phyloP scores from a whole-genome alignment of 768 basidiomycete species.

The Coprinellus micaceus region DNA sequence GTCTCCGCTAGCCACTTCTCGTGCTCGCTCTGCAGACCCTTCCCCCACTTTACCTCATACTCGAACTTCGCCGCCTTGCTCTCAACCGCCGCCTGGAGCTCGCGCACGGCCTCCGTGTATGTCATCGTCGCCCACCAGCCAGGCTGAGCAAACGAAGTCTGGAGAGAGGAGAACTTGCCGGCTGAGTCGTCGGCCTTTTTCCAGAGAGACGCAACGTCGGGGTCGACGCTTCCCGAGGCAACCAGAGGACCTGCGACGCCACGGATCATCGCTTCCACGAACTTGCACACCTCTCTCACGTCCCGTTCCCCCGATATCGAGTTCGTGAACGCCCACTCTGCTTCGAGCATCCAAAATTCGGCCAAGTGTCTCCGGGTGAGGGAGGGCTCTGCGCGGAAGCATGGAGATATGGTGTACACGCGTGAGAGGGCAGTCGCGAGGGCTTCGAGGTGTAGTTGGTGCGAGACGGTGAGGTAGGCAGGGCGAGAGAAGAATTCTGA shows the following conservation, averaged over 20 bases:
- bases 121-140: slow-evolving; percentile 67
- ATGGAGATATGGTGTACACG: slow-evolving; percentile 89
- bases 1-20: slow-evolving; percentile 84
- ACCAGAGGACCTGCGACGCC: slow-evolving; percentile 20
- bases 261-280: slow-evolving; percentile 36
- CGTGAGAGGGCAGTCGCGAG: slow-evolving; percentile 73
- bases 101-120: slow-evolving; percentile 71
- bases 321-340: slow-evolving; percentile 64
- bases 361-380: slow-evolving; percentile 88
- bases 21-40: slow-evolving; percentile 80
- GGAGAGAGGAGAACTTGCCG: slow-evolving; percentile 22
- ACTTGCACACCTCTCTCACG: slow-evolving; percentile 42
- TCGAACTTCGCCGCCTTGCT: slow-evolving; percentile 42
- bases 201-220: neutral
- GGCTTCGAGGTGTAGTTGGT: slow-evolving; percentile 93
- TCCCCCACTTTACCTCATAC: slow-evolving; percentile 64
- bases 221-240: neutral
- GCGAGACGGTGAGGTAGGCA: slow-evolving; percentile 89
- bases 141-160: slow-evolving; percentile 29
- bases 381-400: slow-evolving; percentile 90
- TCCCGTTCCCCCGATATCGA: slow-evolving; percentile 16
- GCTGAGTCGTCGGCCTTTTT: slow-evolving; percentile 14
- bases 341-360: slow-evolving; percentile 99
- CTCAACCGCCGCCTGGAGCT: slow-evolving; percentile 41
- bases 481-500: slow-evolving; percentile 77